Conservation (phyloP, 208 protist genomes). For the Acanthamoeba royreba region DNA sequence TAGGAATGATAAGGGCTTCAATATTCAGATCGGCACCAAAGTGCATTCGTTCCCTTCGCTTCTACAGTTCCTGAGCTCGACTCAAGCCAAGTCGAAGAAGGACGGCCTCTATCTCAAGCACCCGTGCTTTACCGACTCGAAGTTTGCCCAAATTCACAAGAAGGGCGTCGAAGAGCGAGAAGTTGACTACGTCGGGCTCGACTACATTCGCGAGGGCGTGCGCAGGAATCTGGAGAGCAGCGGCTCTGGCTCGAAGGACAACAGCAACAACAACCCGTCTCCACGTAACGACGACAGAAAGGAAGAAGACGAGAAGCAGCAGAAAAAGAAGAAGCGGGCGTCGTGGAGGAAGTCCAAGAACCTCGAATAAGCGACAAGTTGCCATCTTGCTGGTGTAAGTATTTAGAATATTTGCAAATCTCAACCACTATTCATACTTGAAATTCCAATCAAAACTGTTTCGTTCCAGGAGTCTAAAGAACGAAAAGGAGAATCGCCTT, state of each 20-base stretch:
- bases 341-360: not conserved
- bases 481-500: not conserved
- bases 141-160: slow-evolving; percentile 28
- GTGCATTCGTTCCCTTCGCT: not conserved
- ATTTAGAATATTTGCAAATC: not conserved
- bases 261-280: not conserved
- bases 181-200: not conserved
- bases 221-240: not conserved
- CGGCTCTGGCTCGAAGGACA: not conserved
- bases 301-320: not conserved
- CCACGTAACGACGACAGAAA: not conserved
- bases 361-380: not conserved
- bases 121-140: slow-evolving; percentile 11
- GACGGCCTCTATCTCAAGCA: not conserved
- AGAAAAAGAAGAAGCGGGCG: not conserved
- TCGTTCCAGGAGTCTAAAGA: not conserved
- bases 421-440: not conserved
- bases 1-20: not conserved
- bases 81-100: not conserved
- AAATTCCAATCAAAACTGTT: not conserved
- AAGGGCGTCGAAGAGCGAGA: slow-evolving; percentile 13
- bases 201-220: not conserved
- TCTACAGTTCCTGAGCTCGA: not conserved
- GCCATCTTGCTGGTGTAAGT: not conserved
- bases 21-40: not conserved